Percentiles rank a stretch among this genome's conserved stretches.
phyloP scores from a whole-genome alignment of 2,329 filamentous ascomycete genomes.

The Mycosphaerelloides madeirae region DNA sequence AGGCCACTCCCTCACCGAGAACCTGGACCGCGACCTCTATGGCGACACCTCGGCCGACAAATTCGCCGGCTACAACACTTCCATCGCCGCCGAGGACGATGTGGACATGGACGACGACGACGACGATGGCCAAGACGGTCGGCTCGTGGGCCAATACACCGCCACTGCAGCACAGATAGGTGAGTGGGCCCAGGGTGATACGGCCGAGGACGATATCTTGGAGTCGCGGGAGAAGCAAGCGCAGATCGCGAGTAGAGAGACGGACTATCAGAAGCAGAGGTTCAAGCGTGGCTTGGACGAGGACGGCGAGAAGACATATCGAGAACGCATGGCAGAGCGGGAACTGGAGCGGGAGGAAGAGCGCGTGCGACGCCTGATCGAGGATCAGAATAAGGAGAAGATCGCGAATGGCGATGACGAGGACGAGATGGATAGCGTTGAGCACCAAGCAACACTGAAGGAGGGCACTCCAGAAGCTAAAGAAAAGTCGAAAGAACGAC shows the following conservation, averaged over 20 bases:
- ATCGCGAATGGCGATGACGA: conserved; percentile 66
- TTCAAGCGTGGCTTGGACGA: conserved; percentile 80
- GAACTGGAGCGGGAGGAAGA: conserved; percentile 93
- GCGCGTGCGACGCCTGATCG: conserved; percentile 72
- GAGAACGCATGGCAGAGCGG: conserved; percentile 82
- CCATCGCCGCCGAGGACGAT: conserved; percentile 73
- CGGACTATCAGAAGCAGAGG: conserved; percentile 93
- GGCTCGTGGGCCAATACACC: conserved; percentile 91
- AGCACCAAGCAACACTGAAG: conserved; percentile 68
- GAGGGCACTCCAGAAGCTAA: conserved; percentile 38
- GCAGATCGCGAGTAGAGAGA: conserved; percentile 87
- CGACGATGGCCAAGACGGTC: conserved; percentile 57
- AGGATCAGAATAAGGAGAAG: conserved; percentile 65
- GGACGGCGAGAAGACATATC: conserved; percentile 70
- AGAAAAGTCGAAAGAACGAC: conserved; percentile 59
- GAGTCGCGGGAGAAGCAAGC: conserved; percentile 82
- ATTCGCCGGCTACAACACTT: conserved; percentile 85
- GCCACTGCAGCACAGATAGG: conserved; percentile 88
- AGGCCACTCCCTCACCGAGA: conserved; percentile 86
- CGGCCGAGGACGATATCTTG: conserved; percentile 87
- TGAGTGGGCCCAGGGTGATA: conserved; percentile 85
- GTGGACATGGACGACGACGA: conserved; percentile 73
- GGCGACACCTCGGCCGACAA: conserved; percentile 69
- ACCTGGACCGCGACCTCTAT: conserved; percentile 84
- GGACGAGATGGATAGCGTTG: conserved; percentile 57